Base-by-base conservation (phyloP, 371 early-diverging fungal genomes). In the Apophysomyces elegans region DNA sequence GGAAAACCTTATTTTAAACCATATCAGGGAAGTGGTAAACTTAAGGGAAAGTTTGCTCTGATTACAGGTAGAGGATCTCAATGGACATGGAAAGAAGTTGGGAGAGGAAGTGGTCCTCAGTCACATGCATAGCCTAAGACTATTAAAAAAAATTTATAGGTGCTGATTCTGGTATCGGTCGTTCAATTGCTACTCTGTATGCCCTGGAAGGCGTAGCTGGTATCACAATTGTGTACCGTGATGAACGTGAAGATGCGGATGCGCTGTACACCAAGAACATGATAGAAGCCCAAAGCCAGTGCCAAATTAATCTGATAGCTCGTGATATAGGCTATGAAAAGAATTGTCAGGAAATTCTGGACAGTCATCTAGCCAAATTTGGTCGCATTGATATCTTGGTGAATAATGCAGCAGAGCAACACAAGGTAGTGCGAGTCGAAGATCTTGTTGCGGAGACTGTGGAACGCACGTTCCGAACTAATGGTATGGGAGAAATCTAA, bases 351-450 rank as follows among this genome's bases (percentile, higher is more conserved):
- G 80, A 80, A 32, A 80, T 83, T 59, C 56, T 83, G 7, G 71
- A 83, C 47, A 43, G 75, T 37, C 81, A 80, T 45, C 54, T 83
- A 56, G 64, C 68, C 1, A 56, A 63, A 9, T 85, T 83, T 80
- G 86, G 85, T 37, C 73, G 75, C 14, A 69, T 89, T 64, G 86
- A 88, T 65, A 80, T 86, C 56, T 67, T 88, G 13, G 85, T 89
- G 56, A 89, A 88, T 68, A 89, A 88, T 62, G 88, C 89, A 54
- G 85, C 87, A 21, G 86, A 85, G 56, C 85, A 87, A 56, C 79
- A 79, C 67, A 80, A 79, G 68, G 78, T 78, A 0, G 56, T 66
- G 18, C 71, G 66, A 38, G 72, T 77, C 4, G 79, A 80, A 56
- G 79, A 80, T 37, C 62, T 83, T 14, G 72, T 69, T 18, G 71